Percentiles rank a stretch among this genome's conserved stretches.
These are phyloP conservation scores for Aphanomyces euteiches DNA, from an alignment of 352 stramenopile species.

Conservation along the genomic window DNA sequence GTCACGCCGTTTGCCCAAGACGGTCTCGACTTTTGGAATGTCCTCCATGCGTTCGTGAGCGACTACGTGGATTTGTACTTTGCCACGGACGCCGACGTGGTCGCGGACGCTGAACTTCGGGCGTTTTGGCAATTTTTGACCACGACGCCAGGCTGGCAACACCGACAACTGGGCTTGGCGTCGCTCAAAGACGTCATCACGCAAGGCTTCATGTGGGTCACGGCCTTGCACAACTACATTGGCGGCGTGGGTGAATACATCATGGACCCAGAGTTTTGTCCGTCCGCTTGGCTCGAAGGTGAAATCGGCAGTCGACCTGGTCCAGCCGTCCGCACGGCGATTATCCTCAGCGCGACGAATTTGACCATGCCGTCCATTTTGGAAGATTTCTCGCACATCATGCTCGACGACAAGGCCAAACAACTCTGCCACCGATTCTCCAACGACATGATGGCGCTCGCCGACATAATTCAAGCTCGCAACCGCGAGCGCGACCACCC, in stretches of 20 bases:
- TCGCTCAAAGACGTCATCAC: conserved; percentile 25
- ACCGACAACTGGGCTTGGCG: not conserved
- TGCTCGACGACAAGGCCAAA: conserved; percentile 26
- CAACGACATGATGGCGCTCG: not conserved
- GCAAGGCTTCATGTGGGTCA: conserved; percentile 20
- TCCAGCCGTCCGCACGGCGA: conserved; percentile 7
- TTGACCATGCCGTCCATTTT: conserved; percentile 11
- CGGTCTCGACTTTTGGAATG: conserved; percentile 26
- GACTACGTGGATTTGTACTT: conserved; percentile 30
- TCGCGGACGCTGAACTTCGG: not conserved
- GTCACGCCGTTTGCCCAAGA: conserved; percentile 24
- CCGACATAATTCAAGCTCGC: conserved; percentile 15
- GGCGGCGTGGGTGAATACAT: conserved; percentile 20
- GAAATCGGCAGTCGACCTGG: conserved; percentile 19
- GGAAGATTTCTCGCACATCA: conserved; percentile 24
- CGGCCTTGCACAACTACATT: conserved; percentile 27
- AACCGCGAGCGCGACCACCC: conserved; percentile 17
- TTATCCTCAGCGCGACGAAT: conserved; percentile 18
- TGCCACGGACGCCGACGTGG: not conserved
- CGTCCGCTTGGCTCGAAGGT: conserved; percentile 23
- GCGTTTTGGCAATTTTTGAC: conserved; percentile 18
- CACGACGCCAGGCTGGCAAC: not conserved
- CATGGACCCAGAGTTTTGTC: conserved; percentile 24
- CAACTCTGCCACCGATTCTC: conserved; percentile 9
- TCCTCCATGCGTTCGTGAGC: conserved; percentile 17